Conservation (phyloP, 495 filamentous ascomycete genomes). For the Parathielavia hyrcaniae region DNA sequence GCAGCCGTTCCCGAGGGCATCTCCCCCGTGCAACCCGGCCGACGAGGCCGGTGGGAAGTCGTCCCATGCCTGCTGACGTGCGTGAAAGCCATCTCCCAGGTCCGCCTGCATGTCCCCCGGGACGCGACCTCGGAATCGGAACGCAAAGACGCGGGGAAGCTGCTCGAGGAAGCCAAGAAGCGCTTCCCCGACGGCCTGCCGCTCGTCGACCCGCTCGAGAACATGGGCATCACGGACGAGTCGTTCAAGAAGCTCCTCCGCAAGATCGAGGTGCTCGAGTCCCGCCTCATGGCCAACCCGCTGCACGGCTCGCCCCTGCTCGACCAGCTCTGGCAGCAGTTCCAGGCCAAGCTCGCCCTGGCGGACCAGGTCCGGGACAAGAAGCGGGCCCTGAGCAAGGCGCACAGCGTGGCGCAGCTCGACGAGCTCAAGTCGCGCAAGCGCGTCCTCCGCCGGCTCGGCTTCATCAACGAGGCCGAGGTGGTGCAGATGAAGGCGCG, state of each 20-base stretch:
- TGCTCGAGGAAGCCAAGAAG: constrained; percentile 65
- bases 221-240: constrained; percentile 88
- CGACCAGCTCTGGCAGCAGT: constrained; percentile 73
- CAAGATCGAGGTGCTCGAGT: constrained; percentile 95
- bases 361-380: constrained; percentile 70
- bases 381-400: constrained; percentile 79
- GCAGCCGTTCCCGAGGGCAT: constrained; percentile 34
- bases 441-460: constrained; percentile 90
- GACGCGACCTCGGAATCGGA: constrained; percentile 58
- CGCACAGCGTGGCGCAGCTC: constrained; percentile 78
- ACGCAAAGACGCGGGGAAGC: constrained; percentile 54
- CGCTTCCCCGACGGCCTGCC: constrained; percentile 93
- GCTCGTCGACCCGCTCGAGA: constrained; percentile 83
- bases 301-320: constrained; percentile 83
- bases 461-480: constrained; percentile 89
- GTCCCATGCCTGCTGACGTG: constrained; percentile 82
- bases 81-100: constrained; percentile 66
- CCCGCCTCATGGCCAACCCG: constrained; percentile 79
- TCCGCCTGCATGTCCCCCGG: constrained; percentile 72
- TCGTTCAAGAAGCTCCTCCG: constrained; percentile 86
- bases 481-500: constrained; percentile 93
- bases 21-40: constrained; percentile 19
- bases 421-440: constrained; percentile 95
- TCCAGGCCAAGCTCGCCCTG: constrained; percentile 70
- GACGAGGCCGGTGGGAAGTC: constrained; percentile 61